These are phyloP conservation scores for Sugiyamaella smithiae DNA, from an alignment of 805 yeast species.

Conservation along the genomic window DNA sequence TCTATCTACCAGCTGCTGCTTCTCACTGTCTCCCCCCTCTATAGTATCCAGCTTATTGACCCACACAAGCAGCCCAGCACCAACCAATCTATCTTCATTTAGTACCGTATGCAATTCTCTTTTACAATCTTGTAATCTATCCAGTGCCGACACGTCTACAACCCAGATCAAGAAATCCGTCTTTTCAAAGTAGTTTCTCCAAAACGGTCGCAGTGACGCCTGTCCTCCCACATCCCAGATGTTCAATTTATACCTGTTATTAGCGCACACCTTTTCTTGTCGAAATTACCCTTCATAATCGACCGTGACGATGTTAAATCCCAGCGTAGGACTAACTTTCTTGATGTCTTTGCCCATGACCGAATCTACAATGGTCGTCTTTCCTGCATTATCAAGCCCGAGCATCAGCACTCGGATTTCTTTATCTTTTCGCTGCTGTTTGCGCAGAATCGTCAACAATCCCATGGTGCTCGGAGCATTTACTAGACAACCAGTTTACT, in stretches of 20 bases:
- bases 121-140: constrained; percentile 63
- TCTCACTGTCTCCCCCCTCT: constrained; percentile 24
- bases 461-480: no score
- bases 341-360: constrained; percentile 49
- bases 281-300: constrained; percentile 35
- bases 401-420: constrained; percentile 73
- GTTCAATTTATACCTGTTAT: constrained; percentile 32
- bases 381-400: constrained; percentile 91
- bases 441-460: constrained; percentile 69
- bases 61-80: constrained; percentile 63
- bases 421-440: constrained; percentile 75
- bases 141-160: constrained; percentile 61
- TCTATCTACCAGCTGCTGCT: constrained; percentile 13
- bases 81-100: constrained; percentile 64
- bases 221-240: constrained; percentile 91
- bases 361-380: constrained; percentile 72
- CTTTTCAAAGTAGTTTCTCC: constrained; percentile 90
- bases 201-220: constrained; percentile 72
- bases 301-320: constrained; percentile 74
- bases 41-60: constrained; percentile 73
- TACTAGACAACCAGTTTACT: no score
- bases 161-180: constrained; percentile 84
- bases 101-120: constrained; percentile 61
- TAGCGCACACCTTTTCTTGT: neutral
- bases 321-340: constrained; percentile 82